These are phyloP conservation scores for Fraxinus sp. DNA, from an alignment of 305 asterid species.

Conservation along the genomic window DNA sequence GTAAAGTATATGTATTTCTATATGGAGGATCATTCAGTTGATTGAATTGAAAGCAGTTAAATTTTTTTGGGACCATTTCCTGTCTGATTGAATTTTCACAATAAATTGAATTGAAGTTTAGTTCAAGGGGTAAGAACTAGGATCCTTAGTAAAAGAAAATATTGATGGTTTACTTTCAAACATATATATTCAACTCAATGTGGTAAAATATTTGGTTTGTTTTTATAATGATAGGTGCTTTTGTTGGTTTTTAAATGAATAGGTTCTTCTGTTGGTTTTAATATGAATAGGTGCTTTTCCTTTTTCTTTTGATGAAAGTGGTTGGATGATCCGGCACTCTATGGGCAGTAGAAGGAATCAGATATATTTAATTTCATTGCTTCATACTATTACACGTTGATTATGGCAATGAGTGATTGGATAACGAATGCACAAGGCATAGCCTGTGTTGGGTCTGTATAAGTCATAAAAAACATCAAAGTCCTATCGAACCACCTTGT, in stretches of 20 bases:
- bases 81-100: not conserved
- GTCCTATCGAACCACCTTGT: not conserved
- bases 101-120: not conserved
- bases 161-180: not conserved
- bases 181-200: not conserved
- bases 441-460: not conserved
- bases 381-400: not conserved
- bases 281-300: not conserved
- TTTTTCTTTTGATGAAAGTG: not conserved
- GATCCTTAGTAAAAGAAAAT: not conserved
- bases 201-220: not conserved
- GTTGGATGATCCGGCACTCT: not conserved
- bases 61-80: not conserved
- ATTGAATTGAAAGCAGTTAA: not conserved
- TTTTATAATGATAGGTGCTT: not conserved
- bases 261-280: not conserved
- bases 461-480: not conserved
- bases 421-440: not conserved
- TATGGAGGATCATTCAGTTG: not conserved
- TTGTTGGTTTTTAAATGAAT: too few species aligned
- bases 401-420: not conserved
- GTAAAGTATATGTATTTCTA: not conserved
- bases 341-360: not conserved
- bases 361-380: not conserved
- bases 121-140: not conserved